phyloP scores from a whole-genome alignment of 1,139 yeast species.

The Eremothecium sinecaudum region DNA sequence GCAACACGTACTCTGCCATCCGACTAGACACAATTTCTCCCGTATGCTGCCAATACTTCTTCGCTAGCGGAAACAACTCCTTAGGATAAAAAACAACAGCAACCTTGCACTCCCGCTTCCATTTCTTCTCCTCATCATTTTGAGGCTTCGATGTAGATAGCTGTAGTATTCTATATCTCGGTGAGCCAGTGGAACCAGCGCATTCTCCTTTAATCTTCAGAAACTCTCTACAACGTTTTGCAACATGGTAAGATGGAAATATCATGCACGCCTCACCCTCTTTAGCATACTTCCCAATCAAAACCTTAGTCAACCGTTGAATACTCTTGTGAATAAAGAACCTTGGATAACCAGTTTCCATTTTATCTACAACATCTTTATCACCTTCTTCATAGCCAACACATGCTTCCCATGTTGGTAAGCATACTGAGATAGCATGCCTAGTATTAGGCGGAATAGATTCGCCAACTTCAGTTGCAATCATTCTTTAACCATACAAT shows the following conservation, averaged over 20 bases:
- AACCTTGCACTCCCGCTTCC: conserved; percentile 54
- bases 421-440: conserved; percentile 88
- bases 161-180: conserved; percentile 62
- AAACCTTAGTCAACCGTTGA: conserved; percentile 46
- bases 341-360: conserved; percentile 85
- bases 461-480: conserved; percentile 50
- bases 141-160: conserved; percentile 64
- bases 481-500: conserved; percentile 3
- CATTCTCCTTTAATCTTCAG: conserved; percentile 35
- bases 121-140: conserved; percentile 48
- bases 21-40: conserved; percentile 93
- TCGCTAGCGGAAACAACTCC: conserved; percentile 50
- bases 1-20: conserved; percentile 72
- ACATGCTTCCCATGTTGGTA: conserved; percentile 90
- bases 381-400: conserved; percentile 90
- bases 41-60: conserved; percentile 90
- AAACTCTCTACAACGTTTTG: conserved; percentile 78
- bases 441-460: conserved; percentile 82
- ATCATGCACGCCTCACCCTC: conserved; percentile 53
- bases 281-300: conserved; percentile 56
- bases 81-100: conserved; percentile 63
- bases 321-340: conserved; percentile 72
- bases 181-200: conserved; percentile 14
- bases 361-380: conserved; percentile 67
- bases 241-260: conserved; percentile 69